Percentiles rank a stretch among this genome's conserved stretches.
Evolutionary conservation across 2,329 filamentous ascomycete species (phyloP).

Genomic region (Colletotrichum endophyticum): DNA sequence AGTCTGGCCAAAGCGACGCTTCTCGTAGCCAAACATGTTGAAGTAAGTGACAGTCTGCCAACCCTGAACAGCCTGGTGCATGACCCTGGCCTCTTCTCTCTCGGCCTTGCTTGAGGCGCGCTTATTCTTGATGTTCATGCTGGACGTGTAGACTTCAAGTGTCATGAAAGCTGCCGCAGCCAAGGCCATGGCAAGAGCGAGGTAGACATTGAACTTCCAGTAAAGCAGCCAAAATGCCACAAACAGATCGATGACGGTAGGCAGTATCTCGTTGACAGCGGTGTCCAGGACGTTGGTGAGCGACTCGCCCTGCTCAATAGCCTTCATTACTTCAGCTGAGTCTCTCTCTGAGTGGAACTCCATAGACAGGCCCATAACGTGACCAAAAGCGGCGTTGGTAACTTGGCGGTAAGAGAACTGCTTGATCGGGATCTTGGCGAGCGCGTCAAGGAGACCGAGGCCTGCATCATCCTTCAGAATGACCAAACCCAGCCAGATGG

Average conservation of each 20-base stretch:
- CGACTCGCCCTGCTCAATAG: conserved; percentile 67
- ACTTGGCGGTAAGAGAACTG: conserved; percentile 57
- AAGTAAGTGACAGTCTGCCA: conserved; percentile 62
- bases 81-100: conserved; percentile 54
- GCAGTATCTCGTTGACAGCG: conserved; percentile 63
- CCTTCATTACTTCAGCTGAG: conserved; percentile 67
- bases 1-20: conserved; percentile 27
- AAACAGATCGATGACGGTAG: conserved; percentile 66
- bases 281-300: conserved; percentile 65
- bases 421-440: conserved; percentile 38
- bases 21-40: conserved; percentile 37
- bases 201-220: conserved; percentile 66
- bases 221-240: conserved; percentile 67
- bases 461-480: not conserved
- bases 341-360: conserved; percentile 73
- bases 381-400: conserved; percentile 65
- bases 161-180: conserved; percentile 24
- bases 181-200: conserved; percentile 43
- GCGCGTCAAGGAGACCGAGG: conserved; percentile 21
- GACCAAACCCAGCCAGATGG: not conserved
- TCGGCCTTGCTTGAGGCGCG: conserved; percentile 41
- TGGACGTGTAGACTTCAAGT: conserved; percentile 35
- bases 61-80: conserved; percentile 63
- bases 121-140: conserved; percentile 41
- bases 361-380: conserved; percentile 72